Evolutionary conservation across 441 rosid species (phyloP).

Genomic region (Gossypium gossypioides): DNA sequence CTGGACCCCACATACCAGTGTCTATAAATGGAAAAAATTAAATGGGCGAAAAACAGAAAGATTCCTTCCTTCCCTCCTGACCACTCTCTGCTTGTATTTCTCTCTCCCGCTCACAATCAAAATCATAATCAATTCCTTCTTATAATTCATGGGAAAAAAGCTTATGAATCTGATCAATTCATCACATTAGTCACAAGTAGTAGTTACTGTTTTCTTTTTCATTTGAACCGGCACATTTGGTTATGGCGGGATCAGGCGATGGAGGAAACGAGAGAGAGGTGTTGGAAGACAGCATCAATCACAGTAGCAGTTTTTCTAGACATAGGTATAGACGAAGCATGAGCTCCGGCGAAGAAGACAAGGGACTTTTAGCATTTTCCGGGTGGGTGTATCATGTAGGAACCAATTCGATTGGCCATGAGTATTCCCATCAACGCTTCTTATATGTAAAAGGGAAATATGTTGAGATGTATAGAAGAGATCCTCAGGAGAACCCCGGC

Average conservation of each 20-base stretch:
- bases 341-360: conserved; percentile 18
- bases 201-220: not conserved
- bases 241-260: conserved; percentile 18
- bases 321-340: conserved; percentile 22
- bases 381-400: conserved; percentile 90
- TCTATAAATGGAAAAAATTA: not conserved
- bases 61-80: not conserved
- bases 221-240: conserved; percentile 14
- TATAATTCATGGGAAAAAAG: not conserved
- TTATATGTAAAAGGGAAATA: conserved; percentile 59
- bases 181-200: not conserved
- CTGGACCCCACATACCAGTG: not conserved
- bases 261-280: conserved; percentile 32
- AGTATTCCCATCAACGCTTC: conserved; percentile 66
- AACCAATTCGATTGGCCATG: conserved; percentile 63
- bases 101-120: not conserved
- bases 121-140: not conserved
- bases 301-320: not conserved
- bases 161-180: not conserved
- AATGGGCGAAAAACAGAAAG: not conserved
- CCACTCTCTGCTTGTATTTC: not conserved
- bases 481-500: conserved; percentile 81
- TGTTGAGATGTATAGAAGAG: conserved; percentile 83
- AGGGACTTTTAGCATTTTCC: conserved; percentile 46
- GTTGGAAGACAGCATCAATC: conserved; percentile 10